Base-by-base conservation (phyloP, 495 filamentous ascomycete species). In the Aspergillus sclerotioniger region DNA sequence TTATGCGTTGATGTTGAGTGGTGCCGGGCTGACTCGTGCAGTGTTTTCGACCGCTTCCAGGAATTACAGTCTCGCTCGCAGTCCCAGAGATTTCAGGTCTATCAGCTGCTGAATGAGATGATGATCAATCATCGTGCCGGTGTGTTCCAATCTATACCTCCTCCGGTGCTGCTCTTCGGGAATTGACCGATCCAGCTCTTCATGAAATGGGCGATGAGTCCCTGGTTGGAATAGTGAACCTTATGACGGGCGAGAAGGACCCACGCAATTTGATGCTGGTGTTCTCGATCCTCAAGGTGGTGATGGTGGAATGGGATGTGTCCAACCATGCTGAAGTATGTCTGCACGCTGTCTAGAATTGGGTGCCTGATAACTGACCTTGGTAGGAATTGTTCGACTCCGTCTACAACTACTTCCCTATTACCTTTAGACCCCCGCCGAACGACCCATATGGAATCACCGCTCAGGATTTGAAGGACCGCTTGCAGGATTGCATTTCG, bases 381-480 rank as follows among this genome's bases (percentile, higher is more conserved):
- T 1, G 35, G 56, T 66, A 87, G 84, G 69, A 76, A 10, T 71
- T 90, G 16, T 91, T 90, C 65, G 88, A 91, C 59, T 76, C 87
- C 4, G 86, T 88, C 15, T 91, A 89, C 65, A 88, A 88, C 59
- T 91, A 91, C 68, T 91, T 90, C 65, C 88, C 88, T 0, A 90
- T 91, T 54, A 89, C 88, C 0, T 91, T 90, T 68, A 78, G 82
- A 60, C 88, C 88, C 19, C 88, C 88, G 0, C 87, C 87, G 8
- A 85, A 88, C 56, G 88, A 90, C 63, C 87, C 88, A 5, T 90
- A 89, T 45, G 83, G 85, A 6, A 89, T 91, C 56, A 89, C 87
- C 28, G 80, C 88, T 5, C 86, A 90, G 67, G 83, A 91, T 58
- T 68, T 91, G 47, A 91, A 91, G 59, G 76, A 77, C 41, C 79